These are phyloP conservation scores for Huntiella moniliformis DNA, from an alignment of 2,329 filamentous ascomycete genomes.

Conservation along the genomic window DNA sequence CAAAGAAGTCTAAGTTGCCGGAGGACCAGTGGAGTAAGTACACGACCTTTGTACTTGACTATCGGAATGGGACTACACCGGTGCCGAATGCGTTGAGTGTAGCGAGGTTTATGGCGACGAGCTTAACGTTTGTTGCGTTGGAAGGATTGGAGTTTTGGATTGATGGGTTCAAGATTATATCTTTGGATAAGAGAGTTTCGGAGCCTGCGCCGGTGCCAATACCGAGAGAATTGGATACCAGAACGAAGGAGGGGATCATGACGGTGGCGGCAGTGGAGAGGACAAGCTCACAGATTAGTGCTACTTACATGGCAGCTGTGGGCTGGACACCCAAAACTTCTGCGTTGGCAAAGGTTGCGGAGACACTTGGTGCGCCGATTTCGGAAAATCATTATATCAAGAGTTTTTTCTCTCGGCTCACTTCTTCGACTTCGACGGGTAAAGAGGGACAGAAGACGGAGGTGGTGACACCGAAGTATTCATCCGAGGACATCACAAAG, in stretches of 20 bases:
- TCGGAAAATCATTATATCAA: slow-evolving; percentile 44
- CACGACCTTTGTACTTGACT: slow-evolving; percentile 89
- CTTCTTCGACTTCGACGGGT: slow-evolving; percentile 34
- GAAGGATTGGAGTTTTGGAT: slow-evolving; percentile 78
- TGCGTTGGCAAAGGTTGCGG: slow-evolving; percentile 23
- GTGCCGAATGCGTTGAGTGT: slow-evolving; percentile 72
- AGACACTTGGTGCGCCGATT: slow-evolving; percentile 30
- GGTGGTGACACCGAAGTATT: slow-evolving; percentile 37
- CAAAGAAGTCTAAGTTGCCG: slow-evolving; percentile 60
- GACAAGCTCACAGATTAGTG: slow-evolving; percentile 82
- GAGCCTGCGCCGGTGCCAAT: slow-evolving; percentile 54
- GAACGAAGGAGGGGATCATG: slow-evolving; percentile 78
- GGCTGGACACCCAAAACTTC: slow-evolving; percentile 53
- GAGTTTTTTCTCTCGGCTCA: slow-evolving; percentile 62
- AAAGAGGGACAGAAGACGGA: slow-evolving; percentile 24
- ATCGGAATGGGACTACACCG: slow-evolving; percentile 72
- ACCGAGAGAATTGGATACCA: slow-evolving; percentile 61
- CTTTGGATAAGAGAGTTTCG: slow-evolving; percentile 68
- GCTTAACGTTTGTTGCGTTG: slow-evolving; percentile 84
- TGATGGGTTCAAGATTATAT: slow-evolving; percentile 67
- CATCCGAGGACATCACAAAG: slow-evolving; percentile 53
- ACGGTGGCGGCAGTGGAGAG: slow-evolving; percentile 62
- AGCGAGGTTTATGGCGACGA: slow-evolving; percentile 83
- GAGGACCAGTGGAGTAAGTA: slow-evolving; percentile 45
- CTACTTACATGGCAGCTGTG: slow-evolving; percentile 69